A percentile compares a stretch with the other conserved stretches of the same genome.
Conservation (phyloP, 2,329 filamentous ascomycete genomes). For the Colletotrichum chrysophilum region DNA sequence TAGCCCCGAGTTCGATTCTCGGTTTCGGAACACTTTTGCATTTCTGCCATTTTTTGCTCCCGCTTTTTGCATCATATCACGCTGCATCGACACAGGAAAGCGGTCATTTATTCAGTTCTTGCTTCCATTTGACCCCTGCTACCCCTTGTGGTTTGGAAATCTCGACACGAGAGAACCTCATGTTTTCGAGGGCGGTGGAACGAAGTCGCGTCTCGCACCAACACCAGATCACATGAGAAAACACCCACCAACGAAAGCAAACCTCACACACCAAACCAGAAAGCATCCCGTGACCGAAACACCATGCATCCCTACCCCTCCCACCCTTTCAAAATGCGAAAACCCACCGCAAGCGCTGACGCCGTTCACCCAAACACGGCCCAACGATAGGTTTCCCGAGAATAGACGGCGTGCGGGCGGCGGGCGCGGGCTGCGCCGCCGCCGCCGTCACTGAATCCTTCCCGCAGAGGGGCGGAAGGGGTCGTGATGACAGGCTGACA, state of each 20-base stretch:
- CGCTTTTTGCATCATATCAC: not conserved
- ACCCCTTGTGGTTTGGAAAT: not conserved
- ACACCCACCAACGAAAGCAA: not conserved
- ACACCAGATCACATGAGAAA: not conserved
- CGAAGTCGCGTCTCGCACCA: not conserved
- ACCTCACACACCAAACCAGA: not conserved
- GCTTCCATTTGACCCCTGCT: not conserved
- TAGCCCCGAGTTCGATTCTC: slow-evolving; percentile 21
- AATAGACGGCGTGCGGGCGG: not conserved
- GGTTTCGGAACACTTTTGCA: not conserved
- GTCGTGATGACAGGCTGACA: not conserved
- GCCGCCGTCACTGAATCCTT: not conserved
- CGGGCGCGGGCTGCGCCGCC: not conserved
- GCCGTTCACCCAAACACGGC: not conserved
- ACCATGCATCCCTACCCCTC: not conserved
- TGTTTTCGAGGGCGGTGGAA: not conserved
- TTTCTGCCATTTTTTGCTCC: not conserved
- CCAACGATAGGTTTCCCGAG: not conserved
- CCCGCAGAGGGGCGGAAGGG: not conserved
- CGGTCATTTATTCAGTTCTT: not conserved
- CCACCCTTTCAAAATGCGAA: not conserved
- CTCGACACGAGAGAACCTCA: not conserved
- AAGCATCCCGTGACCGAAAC: not conserved
- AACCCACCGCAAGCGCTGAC: not conserved
- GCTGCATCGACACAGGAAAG: not conserved